Evolutionary conservation across 2,329 filamentous ascomycete species (phyloP).

Genomic region (Fusarium phyllophilum): DNA sequence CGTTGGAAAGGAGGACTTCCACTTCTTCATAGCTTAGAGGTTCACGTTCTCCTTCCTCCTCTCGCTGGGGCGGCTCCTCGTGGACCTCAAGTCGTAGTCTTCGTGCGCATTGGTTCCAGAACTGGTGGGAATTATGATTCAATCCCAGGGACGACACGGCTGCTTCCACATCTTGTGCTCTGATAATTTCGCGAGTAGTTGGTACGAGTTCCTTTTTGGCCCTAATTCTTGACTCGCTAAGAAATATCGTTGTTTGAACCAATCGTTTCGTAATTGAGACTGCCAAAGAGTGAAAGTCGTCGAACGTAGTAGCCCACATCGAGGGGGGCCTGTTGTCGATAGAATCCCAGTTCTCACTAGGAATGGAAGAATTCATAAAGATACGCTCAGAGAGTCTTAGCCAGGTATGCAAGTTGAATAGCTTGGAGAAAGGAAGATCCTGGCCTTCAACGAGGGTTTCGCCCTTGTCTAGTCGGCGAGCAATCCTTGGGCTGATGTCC

Average conservation of each 20-base stretch:
- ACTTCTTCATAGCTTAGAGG: constrained; percentile 34
- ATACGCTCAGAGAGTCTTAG: constrained; percentile 70
- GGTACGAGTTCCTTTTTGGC: constrained; percentile 53
- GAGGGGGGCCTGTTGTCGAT: constrained; percentile 72
- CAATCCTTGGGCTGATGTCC: constrained; percentile 65
- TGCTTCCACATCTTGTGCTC: constrained; percentile 58
- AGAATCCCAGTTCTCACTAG: constrained; percentile 74
- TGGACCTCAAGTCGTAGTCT: constrained; percentile 61
- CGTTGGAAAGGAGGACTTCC: constrained; percentile 13
- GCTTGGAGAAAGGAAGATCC: constrained; percentile 59
- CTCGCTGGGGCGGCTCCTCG: constrained; percentile 46
- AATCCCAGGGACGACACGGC: constrained; percentile 61
- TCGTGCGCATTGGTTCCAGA: constrained; percentile 61
- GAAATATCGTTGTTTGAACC: constrained; percentile 74
- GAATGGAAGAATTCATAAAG: constrained; percentile 78
- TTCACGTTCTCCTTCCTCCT: constrained; percentile 39
- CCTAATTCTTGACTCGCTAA: constrained; percentile 75
- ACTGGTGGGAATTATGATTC: constrained; percentile 49
- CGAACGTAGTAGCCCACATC: constrained; percentile 78
- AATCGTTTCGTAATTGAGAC: constrained; percentile 76
- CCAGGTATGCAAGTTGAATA: constrained; percentile 71
- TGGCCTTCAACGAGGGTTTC: constrained; percentile 30
- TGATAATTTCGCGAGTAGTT: constrained; percentile 49
- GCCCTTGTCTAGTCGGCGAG: constrained; percentile 43
- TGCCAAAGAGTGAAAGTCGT: constrained; percentile 76